These are phyloP conservation scores for Barbarea vulgaris DNA, from an alignment of 345 rosid genomes.

Conservation along the genomic window DNA sequence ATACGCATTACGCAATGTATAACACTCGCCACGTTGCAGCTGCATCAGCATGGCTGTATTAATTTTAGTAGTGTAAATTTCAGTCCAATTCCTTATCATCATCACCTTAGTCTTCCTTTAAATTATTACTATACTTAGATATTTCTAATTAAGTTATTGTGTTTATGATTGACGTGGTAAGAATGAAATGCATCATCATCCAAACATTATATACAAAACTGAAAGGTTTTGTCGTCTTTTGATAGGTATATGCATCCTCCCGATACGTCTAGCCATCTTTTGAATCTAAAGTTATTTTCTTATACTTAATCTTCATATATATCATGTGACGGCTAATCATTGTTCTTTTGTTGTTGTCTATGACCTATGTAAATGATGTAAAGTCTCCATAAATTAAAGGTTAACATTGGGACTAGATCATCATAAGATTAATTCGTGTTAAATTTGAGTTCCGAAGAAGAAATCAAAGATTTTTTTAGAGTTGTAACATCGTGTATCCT, in stretches of 20 bases:
- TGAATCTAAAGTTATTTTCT: too few species aligned
- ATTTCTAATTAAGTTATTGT: background rate
- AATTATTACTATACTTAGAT: conserved; percentile 3
- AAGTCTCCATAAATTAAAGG: background rate
- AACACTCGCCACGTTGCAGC: conserved; percentile 20
- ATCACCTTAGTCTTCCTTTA: conserved; percentile 7
- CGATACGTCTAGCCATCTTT: background rate
- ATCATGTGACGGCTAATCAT: conserved; percentile 1
- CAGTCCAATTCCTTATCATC: conserved; percentile 11
- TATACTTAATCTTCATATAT: background rate
- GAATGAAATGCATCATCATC: background rate
- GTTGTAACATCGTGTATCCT: background rate
- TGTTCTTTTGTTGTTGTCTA: background rate
- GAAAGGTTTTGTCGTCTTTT: conserved; percentile 2
- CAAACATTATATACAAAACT: background rate
- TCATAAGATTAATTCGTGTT: background rate
- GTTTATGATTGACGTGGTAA: conserved; percentile 11
- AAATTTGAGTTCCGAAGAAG: background rate
- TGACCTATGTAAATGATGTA: background rate
- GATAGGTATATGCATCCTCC: background rate
- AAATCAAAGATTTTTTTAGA: background rate
- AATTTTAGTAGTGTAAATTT: background rate
- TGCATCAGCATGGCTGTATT: background rate
- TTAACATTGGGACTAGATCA: background rate
- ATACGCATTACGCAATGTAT: conserved; percentile 11